Evolutionary conservation across 2,329 filamentous ascomycete genomes (phyloP).

Genomic region (Nemania bipapillata): DNA sequence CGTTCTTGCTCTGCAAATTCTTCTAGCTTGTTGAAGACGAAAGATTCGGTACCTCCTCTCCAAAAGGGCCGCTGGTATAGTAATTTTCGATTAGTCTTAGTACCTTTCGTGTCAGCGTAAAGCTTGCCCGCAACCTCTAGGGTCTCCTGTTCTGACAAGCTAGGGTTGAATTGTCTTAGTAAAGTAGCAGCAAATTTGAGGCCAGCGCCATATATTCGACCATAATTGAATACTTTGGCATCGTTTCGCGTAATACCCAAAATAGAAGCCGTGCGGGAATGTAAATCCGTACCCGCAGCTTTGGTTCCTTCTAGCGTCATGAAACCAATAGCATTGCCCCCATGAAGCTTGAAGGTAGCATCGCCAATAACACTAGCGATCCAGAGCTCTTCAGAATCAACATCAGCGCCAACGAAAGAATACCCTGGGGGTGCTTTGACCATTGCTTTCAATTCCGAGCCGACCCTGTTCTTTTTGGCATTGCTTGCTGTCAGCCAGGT

Average conservation of each 20-base stretch:
- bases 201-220: slow-evolving; percentile 97
- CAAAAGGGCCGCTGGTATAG: slow-evolving; percentile 84
- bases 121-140: slow-evolving; percentile 78
- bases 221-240: slow-evolving; percentile 98
- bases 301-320: slow-evolving; percentile 99
- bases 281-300: slow-evolving; percentile 89
- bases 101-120: slow-evolving; percentile 90
- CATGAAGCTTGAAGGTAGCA: slow-evolving; percentile 92
- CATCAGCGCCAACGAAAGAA: slow-evolving; percentile 93
- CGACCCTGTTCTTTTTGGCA: slow-evolving; percentile 93
- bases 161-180: slow-evolving; percentile 91
- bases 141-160: slow-evolving; percentile 81
- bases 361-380: slow-evolving; percentile 96
- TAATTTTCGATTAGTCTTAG: slow-evolving; percentile 78
- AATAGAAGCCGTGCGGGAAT: slow-evolving; percentile 92
- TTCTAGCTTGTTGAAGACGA: slow-evolving; percentile 98
- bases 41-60: slow-evolving; percentile 95
- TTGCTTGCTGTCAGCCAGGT: slow-evolving; percentile 99
- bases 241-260: slow-evolving; percentile 93
- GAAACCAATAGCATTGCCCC: slow-evolving; percentile 96
- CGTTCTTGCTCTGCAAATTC: slow-evolving; percentile 95
- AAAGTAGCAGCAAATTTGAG: slow-evolving; percentile 91
- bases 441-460: slow-evolving; percentile 97
- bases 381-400: slow-evolving; percentile 97
- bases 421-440: slow-evolving; percentile 90